phyloP scores from a whole-genome alignment of 78 protist species.

The Chrysochromulina tobinii region DNA sequence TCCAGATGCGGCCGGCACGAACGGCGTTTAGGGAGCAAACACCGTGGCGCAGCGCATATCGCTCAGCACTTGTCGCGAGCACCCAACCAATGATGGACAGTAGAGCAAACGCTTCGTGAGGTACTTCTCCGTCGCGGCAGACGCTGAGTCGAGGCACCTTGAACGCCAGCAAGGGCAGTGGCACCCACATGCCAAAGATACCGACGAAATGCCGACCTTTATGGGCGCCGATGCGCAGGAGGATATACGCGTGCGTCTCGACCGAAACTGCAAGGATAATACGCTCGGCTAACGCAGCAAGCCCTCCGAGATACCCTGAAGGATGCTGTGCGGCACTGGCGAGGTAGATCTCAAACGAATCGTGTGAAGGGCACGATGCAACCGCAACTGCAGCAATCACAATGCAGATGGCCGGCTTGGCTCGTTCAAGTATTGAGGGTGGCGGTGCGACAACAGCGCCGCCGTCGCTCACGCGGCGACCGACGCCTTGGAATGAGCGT shows the following conservation, averaged over 20 bases:
- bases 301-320: too few species aligned
- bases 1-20: background rate
- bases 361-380: too few species aligned
- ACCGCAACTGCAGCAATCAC: too few species aligned
- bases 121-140: background rate
- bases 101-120: background rate
- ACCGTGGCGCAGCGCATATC: background rate
- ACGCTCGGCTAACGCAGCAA: too few species aligned
- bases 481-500: too few species aligned
- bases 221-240: background rate
- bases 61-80: background rate
- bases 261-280: too few species aligned
- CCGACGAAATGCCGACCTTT: background rate
- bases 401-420: too few species aligned
- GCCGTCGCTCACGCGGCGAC: too few species aligned
- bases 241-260: background rate
- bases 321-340: too few species aligned
- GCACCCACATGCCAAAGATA: background rate
- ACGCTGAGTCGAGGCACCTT: background rate
- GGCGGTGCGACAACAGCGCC: too few species aligned
- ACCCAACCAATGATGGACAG: background rate
- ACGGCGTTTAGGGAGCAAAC: background rate
- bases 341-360: too few species aligned
- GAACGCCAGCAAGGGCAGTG: background rate
- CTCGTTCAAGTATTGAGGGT: too few species aligned